A percentile compares a stretch with the other conserved stretches of the same genome.
These are phyloP conservation scores for Bruguiera sexangula DNA, from an alignment of 345 rosid genomes.

Conservation along the genomic window DNA sequence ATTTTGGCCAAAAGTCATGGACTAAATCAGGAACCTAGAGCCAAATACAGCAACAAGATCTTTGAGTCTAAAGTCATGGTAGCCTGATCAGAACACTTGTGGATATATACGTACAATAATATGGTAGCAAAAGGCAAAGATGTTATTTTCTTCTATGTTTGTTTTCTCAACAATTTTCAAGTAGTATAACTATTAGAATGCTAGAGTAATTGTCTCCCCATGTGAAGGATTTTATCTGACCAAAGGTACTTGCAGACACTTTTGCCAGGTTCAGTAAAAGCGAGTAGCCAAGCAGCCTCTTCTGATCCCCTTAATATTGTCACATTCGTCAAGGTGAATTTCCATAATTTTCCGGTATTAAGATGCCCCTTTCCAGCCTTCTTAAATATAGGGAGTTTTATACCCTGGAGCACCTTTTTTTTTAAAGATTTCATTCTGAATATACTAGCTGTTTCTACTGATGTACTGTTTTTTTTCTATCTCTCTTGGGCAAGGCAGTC, in stretches of 20 bases:
- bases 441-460: slow-evolving; percentile 7
- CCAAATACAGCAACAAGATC: too few species aligned
- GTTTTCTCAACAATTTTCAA: background rate
- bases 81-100: too few species aligned
- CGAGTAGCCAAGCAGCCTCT: slow-evolving; percentile 22
- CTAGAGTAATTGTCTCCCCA: background rate
- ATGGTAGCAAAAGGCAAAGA: too few species aligned
- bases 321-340: slow-evolving; percentile 31
- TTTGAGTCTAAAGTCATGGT: too few species aligned
- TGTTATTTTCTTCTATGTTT: too few species aligned
- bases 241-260: slow-evolving; percentile 27
- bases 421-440: background rate
- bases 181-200: background rate
- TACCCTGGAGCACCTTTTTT: too few species aligned
- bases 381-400: too few species aligned
- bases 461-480: background rate
- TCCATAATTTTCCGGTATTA: background rate
- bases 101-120: too few species aligned
- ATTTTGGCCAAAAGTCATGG: too few species aligned
- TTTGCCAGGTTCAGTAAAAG: slow-evolving; percentile 26
- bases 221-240: slow-evolving; percentile 10
- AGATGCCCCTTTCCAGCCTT: too few species aligned
- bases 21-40: too few species aligned
- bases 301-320: slow-evolving; percentile 19
- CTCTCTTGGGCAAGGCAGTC: slow-evolving; percentile 17